Percentiles rank a stretch among this genome's conserved stretches.
Conservation (phyloP, 805 yeast species). For the Pichia nakasei region DNA sequence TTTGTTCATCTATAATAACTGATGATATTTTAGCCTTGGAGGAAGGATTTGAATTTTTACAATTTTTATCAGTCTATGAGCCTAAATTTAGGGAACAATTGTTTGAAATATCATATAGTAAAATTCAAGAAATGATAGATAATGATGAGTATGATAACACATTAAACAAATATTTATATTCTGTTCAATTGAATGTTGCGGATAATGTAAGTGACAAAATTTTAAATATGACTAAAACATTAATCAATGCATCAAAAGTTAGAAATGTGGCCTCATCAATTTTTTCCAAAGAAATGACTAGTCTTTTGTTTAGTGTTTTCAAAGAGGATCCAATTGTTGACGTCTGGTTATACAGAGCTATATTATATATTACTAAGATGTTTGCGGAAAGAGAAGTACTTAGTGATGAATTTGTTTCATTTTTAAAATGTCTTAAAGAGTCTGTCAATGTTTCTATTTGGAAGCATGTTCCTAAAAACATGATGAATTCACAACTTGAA, state of each 20-base stretch:
- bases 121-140: conserved; percentile 7
- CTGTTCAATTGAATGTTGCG: conserved; percentile 4
- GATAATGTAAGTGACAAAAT: not conserved
- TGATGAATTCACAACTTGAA: conserved; percentile 58
- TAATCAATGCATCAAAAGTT: conserved; percentile 23
- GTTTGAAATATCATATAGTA: conserved; percentile 3
- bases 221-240: conserved; percentile 3
- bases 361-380: conserved; percentile 53
- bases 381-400: conserved; percentile 39
- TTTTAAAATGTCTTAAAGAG: conserved; percentile 25
- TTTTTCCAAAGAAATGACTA: conserved; percentile 20
- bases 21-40: not conserved
- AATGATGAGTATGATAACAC: not conserved
- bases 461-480: conserved; percentile 33
- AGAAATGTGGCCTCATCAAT: conserved; percentile 24
- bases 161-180: conserved; percentile 10
- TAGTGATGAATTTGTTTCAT: conserved; percentile 23
- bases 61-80: conserved; percentile 1
- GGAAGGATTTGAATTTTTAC: conserved; percentile 10
- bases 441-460: conserved; percentile 30
- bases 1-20: not conserved
- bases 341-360: conserved; percentile 50
- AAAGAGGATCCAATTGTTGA: conserved; percentile 22
- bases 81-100: not conserved
- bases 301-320: conserved; percentile 5